A percentile compares a stretch with the other conserved stretches of the same genome.
Conservation (phyloP, 192 early-diverging fungal species). For the Coemansia sp. region DNA sequence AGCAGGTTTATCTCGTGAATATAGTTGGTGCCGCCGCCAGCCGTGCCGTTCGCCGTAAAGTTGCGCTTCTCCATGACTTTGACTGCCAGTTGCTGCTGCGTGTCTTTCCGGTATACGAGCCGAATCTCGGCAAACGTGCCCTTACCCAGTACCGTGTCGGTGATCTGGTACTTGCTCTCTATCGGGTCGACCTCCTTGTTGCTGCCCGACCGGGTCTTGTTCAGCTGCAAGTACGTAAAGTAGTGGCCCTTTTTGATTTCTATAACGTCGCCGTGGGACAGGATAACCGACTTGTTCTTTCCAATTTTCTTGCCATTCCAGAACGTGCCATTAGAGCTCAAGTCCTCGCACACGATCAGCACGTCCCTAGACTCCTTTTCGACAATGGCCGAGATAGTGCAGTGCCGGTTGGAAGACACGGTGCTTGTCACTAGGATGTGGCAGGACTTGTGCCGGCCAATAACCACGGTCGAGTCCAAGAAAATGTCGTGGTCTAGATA, state of each 20-base stretch:
- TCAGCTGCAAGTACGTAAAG: conserved; percentile 48
- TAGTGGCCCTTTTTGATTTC: conserved; percentile 54
- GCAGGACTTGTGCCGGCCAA: conserved; percentile 56
- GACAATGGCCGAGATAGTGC: conserved; percentile 38
- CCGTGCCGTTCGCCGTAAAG: conserved; percentile 62
- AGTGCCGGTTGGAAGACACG: conserved; percentile 56
- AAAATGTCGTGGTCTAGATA: conserved; percentile 48
- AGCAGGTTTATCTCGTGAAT: conserved; percentile 74
- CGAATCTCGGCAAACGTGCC: conserved; percentile 81
- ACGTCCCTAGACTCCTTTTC: conserved; percentile 34
- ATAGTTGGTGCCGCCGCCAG: conserved; percentile 73
- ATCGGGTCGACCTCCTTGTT: conserved; percentile 9
- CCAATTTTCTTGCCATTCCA: conserved; percentile 58
- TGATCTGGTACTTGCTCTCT: conserved; percentile 52
- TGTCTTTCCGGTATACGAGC: conserved; percentile 61
- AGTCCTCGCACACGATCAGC: conserved; percentile 52
- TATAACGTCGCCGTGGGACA: conserved; percentile 61
- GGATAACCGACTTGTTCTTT: conserved; percentile 54
- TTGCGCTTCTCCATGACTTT: conserved; percentile 82
- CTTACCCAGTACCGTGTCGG: conserved; percentile 44
- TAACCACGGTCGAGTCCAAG: conserved; percentile 36
- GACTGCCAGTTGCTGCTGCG: conserved; percentile 70
- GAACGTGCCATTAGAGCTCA: conserved; percentile 63
- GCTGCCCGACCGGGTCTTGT: neutral
- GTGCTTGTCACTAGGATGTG: conserved; percentile 44